Conservation (phyloP, 2,329 filamentous ascomycete species). For the Graphilbum sp. region DNA sequence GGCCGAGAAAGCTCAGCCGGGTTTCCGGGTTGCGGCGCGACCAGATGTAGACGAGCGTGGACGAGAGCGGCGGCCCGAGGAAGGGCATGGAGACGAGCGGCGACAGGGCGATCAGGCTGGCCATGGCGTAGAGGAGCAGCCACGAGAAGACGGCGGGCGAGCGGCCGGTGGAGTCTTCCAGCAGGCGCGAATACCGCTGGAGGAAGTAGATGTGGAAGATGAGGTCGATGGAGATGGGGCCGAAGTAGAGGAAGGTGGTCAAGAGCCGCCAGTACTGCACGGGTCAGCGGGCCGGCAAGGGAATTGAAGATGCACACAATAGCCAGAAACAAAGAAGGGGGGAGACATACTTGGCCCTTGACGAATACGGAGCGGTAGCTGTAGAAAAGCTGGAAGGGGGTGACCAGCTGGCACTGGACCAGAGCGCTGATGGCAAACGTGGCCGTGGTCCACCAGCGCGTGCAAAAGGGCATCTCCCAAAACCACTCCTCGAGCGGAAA, state of each 20-base stretch:
- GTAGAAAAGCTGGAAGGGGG: slow-evolving; percentile 92
- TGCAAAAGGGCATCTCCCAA: slow-evolving; percentile 95
- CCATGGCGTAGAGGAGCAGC: slow-evolving; percentile 74
- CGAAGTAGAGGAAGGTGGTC: slow-evolving; percentile 95
- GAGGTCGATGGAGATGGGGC: slow-evolving; percentile 81
- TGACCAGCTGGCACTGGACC: slow-evolving; percentile 85
- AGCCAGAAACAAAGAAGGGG: not conserved
- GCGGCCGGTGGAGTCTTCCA: slow-evolving; percentile 86
- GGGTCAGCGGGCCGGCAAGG: slow-evolving; percentile 2
- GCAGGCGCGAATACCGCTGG: slow-evolving; percentile 83
- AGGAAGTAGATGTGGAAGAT: slow-evolving; percentile 98
- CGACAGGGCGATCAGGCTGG: slow-evolving; percentile 63
- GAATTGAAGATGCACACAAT: too few species aligned
- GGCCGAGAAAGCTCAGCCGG: slow-evolving; percentile 69
- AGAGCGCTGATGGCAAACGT: slow-evolving; percentile 75
- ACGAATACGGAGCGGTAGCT: slow-evolving; percentile 83
- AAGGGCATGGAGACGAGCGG: slow-evolving; percentile 85
- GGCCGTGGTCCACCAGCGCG: slow-evolving; percentile 90
- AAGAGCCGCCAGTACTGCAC: slow-evolving; percentile 85
- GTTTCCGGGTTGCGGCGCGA: slow-evolving; percentile 87
- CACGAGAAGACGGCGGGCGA: slow-evolving; percentile 91
- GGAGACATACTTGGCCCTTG: slow-evolving; percentile 62
- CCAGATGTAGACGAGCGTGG: slow-evolving; percentile 96
- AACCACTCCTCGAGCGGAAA: slow-evolving; percentile 94
- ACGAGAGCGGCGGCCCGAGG: slow-evolving; percentile 82